Evolutionary conservation across 2,329 filamentous ascomycete genomes (phyloP), one percentile per base, ranked within the genome.

Genomic region (Fragosphaeria purpurea): DNA sequence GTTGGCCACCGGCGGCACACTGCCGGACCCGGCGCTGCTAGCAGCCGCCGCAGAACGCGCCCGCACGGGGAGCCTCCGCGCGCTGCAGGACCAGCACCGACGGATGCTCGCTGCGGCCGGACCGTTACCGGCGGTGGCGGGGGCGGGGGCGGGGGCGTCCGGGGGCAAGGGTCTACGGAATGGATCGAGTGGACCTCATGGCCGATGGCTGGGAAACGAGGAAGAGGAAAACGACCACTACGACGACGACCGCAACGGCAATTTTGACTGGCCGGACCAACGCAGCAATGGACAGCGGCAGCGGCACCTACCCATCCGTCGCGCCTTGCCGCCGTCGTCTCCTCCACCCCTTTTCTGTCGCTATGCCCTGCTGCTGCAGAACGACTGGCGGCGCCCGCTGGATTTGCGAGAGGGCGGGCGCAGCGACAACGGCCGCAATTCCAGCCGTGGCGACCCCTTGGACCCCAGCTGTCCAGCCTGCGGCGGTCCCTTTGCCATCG

Each of bases 241-340:
- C 73, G 40, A 80, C 67, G 70, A 41, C 70, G 42, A 81, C 77
- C 6, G 79, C 67, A 38, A 74, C 71, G 60, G 80, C 77, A 37
- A 80, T 75, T 60, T 80, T 75, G 9, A 77, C 62, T 37, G 38
- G 11, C 12, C 12, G 6, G 49, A 40, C 35, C 37, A 43, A 6
- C 47, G 47, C 6, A 50, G 48, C 42, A 42, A 41, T 9, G 45
- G 48, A n/a, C 42, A 43, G 6, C 35, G 35, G 35, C 44, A 37
- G 4, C 30, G 37, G 12, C 41, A 42, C 30, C 38, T 31, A 11
- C 34, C 43, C 4, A 22, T 22, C 22, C 22, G 22, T 3, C 22
- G 22, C 22, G 12, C 10, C 12, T 30, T 12, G n/a, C 43, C n/a
- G 2, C 33, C 42, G 13, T 34, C 40, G 43, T 11, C 41, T 54